Conservation (phyloP, 148 eudicot genomes). For the Simmondsia chinensis region DNA sequence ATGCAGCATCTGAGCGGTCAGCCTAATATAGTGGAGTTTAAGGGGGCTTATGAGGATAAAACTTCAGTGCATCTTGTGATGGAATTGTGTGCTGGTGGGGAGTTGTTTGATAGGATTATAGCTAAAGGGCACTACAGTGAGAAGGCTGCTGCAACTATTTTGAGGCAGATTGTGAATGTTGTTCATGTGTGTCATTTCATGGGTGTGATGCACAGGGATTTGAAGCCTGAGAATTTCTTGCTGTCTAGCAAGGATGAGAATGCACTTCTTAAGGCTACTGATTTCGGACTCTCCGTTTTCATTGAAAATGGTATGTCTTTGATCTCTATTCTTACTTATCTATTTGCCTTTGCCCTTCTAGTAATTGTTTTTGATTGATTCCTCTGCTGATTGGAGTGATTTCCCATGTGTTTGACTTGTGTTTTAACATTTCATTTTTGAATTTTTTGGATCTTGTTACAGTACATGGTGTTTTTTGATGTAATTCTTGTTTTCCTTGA, state of each 20-base stretch:
- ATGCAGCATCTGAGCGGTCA: slow-evolving; percentile 95
- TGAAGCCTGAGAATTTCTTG: slow-evolving; percentile 88
- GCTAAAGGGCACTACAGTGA: slow-evolving; percentile 80
- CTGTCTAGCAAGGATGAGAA: slow-evolving; percentile 47
- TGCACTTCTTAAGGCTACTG: slow-evolving; percentile 68
- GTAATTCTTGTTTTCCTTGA: no score
- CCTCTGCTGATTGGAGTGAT: no score
- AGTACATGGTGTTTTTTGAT: no score
- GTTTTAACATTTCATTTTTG: no score
- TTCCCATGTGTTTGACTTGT: no score
- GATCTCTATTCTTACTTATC: not conserved
- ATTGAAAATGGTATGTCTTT: slow-evolving; percentile 51
- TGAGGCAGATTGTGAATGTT: slow-evolving; percentile 75
- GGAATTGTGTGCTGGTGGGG: slow-evolving; percentile 88
- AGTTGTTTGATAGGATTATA: slow-evolving; percentile 72
- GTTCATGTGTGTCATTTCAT: slow-evolving; percentile 81
- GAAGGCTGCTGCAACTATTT: slow-evolving; percentile 56
- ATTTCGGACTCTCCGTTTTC: slow-evolving; percentile 77
- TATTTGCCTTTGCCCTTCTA: not conserved
- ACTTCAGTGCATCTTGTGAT: slow-evolving; percentile 63
- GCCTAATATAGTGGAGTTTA: slow-evolving; percentile 69
- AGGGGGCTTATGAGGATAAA: slow-evolving; percentile 79
- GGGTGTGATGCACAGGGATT: slow-evolving; percentile 87
- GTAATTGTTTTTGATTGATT: not conserved
- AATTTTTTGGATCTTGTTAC: no score